Evolutionary conservation across 805 yeast genomes (phyloP), one percentile per base, ranked within the genome.

Genomic region (Suhomyces faveliae): DNA sequence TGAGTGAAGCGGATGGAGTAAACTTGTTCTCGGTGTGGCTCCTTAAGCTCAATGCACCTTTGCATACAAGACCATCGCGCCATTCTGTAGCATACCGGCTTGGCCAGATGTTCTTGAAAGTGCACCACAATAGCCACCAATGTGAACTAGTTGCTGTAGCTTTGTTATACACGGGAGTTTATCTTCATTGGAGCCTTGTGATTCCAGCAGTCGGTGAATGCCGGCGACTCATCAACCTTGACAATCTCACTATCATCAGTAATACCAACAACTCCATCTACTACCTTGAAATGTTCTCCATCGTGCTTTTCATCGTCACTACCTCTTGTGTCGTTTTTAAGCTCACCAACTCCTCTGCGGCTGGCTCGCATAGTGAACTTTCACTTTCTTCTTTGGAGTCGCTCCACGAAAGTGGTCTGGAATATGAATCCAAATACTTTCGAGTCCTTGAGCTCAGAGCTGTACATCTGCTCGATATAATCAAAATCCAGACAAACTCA

Each of bases 391-490:
- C 40, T 1, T 21, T 21, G 11, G 40, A 20, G 15, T 24, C 23
- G 13, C 35, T 24, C 15, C n/a, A 11, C 24, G 38, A 15, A 20
- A 13, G 33, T 35, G 37, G 17, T 13, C 40, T 40, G 27, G 39
- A 43, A 20, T 25, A 24, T 3, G 56, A 55, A 5, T 40, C 49
- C 10, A 60, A 58, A 37, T 47, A 35, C 12, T 70, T 72, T 51
- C 67, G 70, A 39, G 50, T 57, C 15, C 63, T 72, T 39, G 68
- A 68, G 27, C 53, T 70, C 8, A 40, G 13, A 42, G 54, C 6
- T 51, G 66, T 3, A 60, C 91, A 84, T 60, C 65, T 71, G 20
- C 67, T 87, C 42, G 96, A 89, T 61, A 74, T 87, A 3, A 73
- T 85, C 27, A 76, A 75, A 48, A 68, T 86, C 9, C 66, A 74